phyloP scores from a whole-genome alignment of 164 flowering plant genomes.

The Aristolochia contorta region DNA sequence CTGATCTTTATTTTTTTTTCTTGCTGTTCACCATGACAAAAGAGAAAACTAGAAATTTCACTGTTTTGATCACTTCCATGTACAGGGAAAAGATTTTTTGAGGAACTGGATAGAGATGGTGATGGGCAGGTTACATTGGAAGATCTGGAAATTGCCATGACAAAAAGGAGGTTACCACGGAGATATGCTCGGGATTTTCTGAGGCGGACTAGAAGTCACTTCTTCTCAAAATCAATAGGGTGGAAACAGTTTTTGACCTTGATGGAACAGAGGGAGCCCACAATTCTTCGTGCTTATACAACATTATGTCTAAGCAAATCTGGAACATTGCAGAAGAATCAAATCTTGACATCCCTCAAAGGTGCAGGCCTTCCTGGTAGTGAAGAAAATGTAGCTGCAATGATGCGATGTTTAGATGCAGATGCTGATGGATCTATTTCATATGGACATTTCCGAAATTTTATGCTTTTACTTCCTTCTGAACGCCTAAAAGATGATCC shows the following conservation, averaged over 20 bases:
- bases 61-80: no score
- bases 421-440: conserved; percentile 86
- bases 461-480: conserved; percentile 92
- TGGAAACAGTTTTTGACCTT: conserved; percentile 88
- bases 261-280: conserved; percentile 98
- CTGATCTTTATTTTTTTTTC: no score
- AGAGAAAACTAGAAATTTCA: no score
- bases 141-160: conserved; percentile 92
- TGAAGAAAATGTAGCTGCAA: conserved; percentile 91
- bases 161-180: conserved; percentile 75
- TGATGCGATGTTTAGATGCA: conserved; percentile 92
- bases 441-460: conserved; percentile 95
- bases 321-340: conserved; percentile 87
- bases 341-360: conserved; percentile 73
- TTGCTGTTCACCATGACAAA: no score
- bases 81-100: conserved; percentile 84
- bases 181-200: conserved; percentile 88
- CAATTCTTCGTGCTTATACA: conserved; percentile 92
- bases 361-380: conserved; percentile 95
- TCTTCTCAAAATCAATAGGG: conserved; percentile 90
- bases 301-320: conserved; percentile 93
- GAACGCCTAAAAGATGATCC: conserved; percentile 97
- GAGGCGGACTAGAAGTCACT: conserved; percentile 72
- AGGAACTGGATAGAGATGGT: conserved; percentile 94
- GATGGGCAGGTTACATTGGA: conserved; percentile 92